phyloP scores from a whole-genome alignment of 306 rosid genomes.

The Gastrolobium villosum region DNA sequence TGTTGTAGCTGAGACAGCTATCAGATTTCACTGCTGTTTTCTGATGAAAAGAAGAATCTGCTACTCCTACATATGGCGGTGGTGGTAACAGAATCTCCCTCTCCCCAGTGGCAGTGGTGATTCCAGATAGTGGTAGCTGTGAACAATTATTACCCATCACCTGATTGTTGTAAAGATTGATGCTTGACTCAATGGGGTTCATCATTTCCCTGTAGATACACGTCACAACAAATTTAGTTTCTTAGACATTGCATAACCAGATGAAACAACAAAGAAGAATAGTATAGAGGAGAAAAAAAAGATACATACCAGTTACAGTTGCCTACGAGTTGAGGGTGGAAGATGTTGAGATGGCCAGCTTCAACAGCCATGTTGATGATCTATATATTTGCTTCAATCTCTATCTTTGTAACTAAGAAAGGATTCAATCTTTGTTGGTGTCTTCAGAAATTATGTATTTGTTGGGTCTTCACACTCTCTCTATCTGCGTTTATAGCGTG shows the following conservation, averaged over 20 bases:
- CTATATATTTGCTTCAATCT: not conserved
- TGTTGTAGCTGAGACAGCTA: conserved; percentile 70
- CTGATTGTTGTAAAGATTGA: conserved; percentile 52
- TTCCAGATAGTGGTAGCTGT: conserved; percentile 59
- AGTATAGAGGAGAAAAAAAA: not conserved
- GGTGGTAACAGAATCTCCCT: conserved; percentile 58
- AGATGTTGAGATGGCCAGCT: conserved; percentile 80
- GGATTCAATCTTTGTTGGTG: not conserved
- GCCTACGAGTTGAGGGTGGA: conserved; percentile 66
- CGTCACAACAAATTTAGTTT: not conserved
- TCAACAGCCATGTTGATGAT: conserved; percentile 78
- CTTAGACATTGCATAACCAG: not conserved
- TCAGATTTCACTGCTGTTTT: conserved; percentile 70
- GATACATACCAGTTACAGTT: conserved; percentile 71
- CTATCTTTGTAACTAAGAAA: not conserved
- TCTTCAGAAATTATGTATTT: not conserved
- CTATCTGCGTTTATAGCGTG: too few relatives aligned
- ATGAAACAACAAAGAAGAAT: not conserved
- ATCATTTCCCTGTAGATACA: conserved; percentile 61
- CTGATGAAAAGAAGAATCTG: conserved; percentile 60
- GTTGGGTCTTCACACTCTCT: not conserved
- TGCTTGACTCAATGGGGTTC: conserved; percentile 61
- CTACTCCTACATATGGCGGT: not conserved
- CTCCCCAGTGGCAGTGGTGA: conserved; percentile 45
- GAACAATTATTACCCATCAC: conserved; percentile 57